These are phyloP conservation scores for Vigna trinervia DNA, from an alignment of 306 rosid species.

Conservation along the genomic window DNA sequence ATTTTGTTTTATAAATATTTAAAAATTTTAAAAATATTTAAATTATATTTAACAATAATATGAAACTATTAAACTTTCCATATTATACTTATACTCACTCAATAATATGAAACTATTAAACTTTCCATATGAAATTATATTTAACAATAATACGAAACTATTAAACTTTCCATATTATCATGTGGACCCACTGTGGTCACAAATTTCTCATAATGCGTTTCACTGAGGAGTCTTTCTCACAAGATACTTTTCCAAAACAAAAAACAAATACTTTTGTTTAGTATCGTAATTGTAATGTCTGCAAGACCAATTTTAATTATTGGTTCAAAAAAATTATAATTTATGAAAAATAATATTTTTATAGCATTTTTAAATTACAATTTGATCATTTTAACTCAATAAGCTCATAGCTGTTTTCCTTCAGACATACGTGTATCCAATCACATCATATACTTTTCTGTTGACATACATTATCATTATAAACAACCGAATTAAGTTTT, in stretches of 20 bases:
- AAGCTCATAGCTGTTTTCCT: not conserved
- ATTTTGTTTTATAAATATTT: too few species aligned
- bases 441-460: not conserved
- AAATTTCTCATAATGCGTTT: constrained; percentile 12
- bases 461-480: not conserved
- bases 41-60: too few species aligned
- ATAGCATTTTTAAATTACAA: not conserved
- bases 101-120: too few species aligned
- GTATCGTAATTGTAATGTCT: not conserved
- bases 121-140: too few species aligned
- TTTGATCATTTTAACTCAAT: not conserved
- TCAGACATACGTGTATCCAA: not conserved
- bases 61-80: too few species aligned
- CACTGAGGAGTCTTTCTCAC: not conserved
- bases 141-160: too few species aligned
- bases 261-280: not conserved
- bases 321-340: not conserved
- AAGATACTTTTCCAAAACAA: not conserved
- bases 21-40: too few species aligned
- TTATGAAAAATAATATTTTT: not conserved
- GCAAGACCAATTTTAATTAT: not conserved
- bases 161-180: too few species aligned
- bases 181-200: not conserved
- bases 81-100: too few species aligned
- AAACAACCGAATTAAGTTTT: too few species aligned